Percentiles rank a stretch among this genome's conserved stretches.
These are phyloP conservation scores for Naegleria fowleri DNA, from an alignment of 208 protist genomes.

Conservation along the genomic window DNA sequence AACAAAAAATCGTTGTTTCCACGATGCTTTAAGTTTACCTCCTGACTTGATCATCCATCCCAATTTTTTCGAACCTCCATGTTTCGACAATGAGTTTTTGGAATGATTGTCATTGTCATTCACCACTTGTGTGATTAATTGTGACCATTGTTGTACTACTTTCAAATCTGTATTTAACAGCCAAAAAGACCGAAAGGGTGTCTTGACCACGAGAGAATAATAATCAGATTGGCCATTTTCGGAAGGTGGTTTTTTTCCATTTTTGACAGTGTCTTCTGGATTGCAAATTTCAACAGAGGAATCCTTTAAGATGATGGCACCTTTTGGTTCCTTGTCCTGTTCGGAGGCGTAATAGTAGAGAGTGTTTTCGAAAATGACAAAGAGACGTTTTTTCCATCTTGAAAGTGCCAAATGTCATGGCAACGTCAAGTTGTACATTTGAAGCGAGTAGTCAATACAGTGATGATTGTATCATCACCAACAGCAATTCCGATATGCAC, in stretches of 20 bases:
- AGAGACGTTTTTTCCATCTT: neutral
- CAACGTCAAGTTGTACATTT: no score
- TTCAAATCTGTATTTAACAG: neutral
- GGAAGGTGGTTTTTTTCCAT: neutral
- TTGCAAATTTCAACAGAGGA: neutral
- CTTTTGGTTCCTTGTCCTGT: neutral
- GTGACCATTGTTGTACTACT: neutral
- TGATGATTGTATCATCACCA: no score
- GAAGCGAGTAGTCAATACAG: no score
- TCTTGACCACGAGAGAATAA: neutral
- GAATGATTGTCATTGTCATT: neutral
- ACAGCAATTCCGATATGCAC: no score
- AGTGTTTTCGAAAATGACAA: neutral
- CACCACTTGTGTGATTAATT: neutral
- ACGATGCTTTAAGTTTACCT: neutral
- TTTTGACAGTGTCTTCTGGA: neutral
- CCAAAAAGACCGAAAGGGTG: neutral
- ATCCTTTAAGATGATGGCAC: neutral
- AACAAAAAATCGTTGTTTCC: neutral
- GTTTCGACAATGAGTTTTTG: neutral
- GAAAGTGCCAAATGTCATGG: no score
- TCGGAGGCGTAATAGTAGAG: neutral
- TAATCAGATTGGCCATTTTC: neutral
- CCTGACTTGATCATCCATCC: neutral
- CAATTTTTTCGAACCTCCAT: neutral